Evolutionary conservation across 2,329 filamentous ascomycete species (phyloP).

Genomic region (Colletotrichum sp.): DNA sequence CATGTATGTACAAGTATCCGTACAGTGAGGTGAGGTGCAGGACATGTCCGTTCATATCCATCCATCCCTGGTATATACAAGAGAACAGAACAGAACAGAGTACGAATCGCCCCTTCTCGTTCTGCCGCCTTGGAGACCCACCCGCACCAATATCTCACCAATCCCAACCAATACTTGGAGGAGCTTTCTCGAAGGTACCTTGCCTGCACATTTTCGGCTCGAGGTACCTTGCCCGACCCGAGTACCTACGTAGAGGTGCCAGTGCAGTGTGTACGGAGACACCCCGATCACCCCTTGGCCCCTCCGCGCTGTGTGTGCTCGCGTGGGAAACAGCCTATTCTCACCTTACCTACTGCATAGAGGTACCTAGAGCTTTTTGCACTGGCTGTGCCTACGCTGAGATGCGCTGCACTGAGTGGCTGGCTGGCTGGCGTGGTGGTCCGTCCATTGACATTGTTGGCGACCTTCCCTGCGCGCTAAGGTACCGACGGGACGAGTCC

Average conservation of each 20-base stretch:
- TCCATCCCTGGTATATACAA: background rate
- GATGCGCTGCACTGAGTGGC: background rate
- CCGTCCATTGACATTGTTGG: background rate
- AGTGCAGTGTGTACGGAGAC: background rate
- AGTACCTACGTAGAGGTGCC: background rate
- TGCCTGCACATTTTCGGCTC: background rate
- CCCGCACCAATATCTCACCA: slow-evolving; percentile 16
- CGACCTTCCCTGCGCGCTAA: background rate
- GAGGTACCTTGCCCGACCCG: background rate
- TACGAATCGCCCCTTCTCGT: background rate
- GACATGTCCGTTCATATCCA: background rate
- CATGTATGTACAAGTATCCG: background rate
- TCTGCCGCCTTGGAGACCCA: slow-evolving; percentile 13
- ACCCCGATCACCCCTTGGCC: slow-evolving; percentile 14
- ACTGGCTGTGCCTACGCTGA: background rate
- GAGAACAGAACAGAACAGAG: background rate
- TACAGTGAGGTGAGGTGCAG: background rate
- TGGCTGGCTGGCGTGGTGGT: background rate
- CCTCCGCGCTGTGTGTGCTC: slow-evolving; percentile 12
- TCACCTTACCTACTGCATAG: background rate
- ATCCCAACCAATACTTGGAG: slow-evolving; percentile 7
- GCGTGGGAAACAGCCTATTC: slow-evolving; percentile 19
- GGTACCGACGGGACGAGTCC: background rate
- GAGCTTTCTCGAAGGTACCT: background rate
- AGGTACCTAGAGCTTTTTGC: background rate